Evolutionary conservation across 228 moss, liverwort and hornwort genomes (phyloP).

Genomic region (Sphagnum fallax): DNA sequence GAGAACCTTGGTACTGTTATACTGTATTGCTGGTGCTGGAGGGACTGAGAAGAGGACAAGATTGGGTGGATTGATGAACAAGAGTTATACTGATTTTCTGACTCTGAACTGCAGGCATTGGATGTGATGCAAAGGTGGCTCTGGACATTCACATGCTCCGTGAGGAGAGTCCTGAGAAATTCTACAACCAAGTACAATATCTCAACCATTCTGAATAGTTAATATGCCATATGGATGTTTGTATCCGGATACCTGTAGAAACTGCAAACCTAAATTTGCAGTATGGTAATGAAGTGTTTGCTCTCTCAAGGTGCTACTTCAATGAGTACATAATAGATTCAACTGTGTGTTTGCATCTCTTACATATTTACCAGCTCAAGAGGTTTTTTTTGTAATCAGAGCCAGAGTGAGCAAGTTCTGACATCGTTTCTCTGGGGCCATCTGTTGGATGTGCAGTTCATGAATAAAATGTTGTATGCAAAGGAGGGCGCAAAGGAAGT

Average conservation of each 20-base stretch:
- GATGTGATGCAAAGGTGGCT: constrained; percentile 64
- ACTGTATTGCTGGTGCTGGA: not conserved
- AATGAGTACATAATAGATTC: not conserved
- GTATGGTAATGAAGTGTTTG: too few species aligned
- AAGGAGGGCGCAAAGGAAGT: constrained; percentile 54
- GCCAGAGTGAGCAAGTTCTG: too few species aligned
- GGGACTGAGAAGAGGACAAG: not conserved
- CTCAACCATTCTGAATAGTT: not conserved
- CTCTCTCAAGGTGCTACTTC: too few species aligned
- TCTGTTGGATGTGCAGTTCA: constrained; percentile 20
- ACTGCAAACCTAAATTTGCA: too few species aligned
- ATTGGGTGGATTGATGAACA: not conserved
- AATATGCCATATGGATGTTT: not conserved
- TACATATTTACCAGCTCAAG: too few species aligned
- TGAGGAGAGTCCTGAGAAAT: constrained; percentile 48
- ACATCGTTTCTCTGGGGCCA: too few species aligned
- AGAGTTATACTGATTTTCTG: not conserved
- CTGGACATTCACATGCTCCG: constrained; percentile 51
- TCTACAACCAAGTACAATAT: constrained; percentile 40
- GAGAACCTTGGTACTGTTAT: not conserved
- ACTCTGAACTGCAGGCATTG: constrained; percentile 36
- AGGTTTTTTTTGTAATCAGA: too few species aligned
- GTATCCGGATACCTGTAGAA: too few species aligned
- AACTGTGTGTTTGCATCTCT: not conserved
- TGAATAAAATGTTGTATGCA: constrained; percentile 57